phyloP scores from a whole-genome alignment of 371 early-diverging fungal genomes.

The Smittium mucronatum region DNA sequence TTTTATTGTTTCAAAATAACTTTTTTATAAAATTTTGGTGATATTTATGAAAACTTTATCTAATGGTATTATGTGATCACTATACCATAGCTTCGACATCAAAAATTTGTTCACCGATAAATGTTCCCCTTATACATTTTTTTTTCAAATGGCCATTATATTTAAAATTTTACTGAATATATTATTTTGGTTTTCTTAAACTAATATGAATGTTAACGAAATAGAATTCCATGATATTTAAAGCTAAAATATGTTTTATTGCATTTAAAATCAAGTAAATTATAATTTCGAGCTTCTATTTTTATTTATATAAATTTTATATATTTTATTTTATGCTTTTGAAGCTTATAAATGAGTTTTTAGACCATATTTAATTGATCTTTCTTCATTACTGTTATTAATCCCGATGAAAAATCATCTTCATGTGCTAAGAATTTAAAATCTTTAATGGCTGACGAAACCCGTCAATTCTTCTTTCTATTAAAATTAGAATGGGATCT shows the following conservation, averaged over 20 bases:
- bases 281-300: background rate
- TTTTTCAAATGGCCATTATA: background rate
- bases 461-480: background rate
- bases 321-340: background rate
- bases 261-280: background rate
- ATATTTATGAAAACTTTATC: background rate
- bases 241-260: background rate
- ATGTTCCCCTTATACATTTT: background rate
- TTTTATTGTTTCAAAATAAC: background rate
- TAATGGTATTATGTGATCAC: background rate
- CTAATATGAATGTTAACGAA: background rate
- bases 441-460: background rate
- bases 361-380: background rate
- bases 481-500: slow-evolving; percentile 12
- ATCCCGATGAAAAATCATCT: slow-evolving; percentile 13
- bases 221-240: background rate
- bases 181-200: background rate
- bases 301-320: background rate
- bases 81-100: background rate
- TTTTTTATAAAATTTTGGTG: background rate
- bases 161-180: background rate
- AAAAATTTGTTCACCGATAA: background rate
- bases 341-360: background rate
- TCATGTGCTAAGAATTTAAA: slow-evolving; percentile 11
- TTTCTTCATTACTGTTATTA: background rate